Base-by-base conservation (phyloP, 192 early-diverging fungal genomes). In the Coemansia asiatica region DNA sequence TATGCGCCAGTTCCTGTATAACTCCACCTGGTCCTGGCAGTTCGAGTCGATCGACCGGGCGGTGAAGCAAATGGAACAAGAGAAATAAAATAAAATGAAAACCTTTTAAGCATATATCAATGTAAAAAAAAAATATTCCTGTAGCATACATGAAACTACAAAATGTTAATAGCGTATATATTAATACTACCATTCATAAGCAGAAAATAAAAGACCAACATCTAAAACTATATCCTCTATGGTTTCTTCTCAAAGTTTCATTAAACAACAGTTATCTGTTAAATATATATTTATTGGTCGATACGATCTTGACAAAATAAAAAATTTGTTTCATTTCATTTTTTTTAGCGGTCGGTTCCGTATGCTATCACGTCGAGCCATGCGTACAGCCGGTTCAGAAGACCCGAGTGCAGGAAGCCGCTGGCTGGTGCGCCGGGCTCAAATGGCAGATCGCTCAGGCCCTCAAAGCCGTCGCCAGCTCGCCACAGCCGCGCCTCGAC, bases 1-100 rank as follows among this genome's bases (percentile, higher is more conserved):
- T 67, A 69, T 97, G 63, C 85, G 97, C 2, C 97, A 93, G 27
- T 98, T 99, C 81, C 84, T 99, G 22, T 99, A 99, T 74, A 91
- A 96, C 69, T 75, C 94, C 2, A 57, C 76, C 4, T 99, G 96
- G 96, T 82, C 80, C 0, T 97, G 94, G 94, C 97, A 99, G 83
- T 99, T 98, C 74, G 63, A 77, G 8, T 64, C 81, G 31, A 92
- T 99, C 64, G 97, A 99, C 75, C 75, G 79, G 13, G 77, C 79
- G 9, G 87, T 84, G 23, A 72, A 50, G 26, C 53, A 56, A 26
- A 60, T 79, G 16, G 26, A 60, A 26, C 19, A 9, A 46, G 22
- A 2, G 2, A 7, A 33, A 8, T 16, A 36, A 28, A 15, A 22
- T 18, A 19, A 12, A 0, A 40, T 31, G n/a, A n/a, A n/a, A n/a